These are phyloP conservation scores for Coffea canephora DNA, from an alignment of 257 asterid species.

Conservation along the genomic window DNA sequence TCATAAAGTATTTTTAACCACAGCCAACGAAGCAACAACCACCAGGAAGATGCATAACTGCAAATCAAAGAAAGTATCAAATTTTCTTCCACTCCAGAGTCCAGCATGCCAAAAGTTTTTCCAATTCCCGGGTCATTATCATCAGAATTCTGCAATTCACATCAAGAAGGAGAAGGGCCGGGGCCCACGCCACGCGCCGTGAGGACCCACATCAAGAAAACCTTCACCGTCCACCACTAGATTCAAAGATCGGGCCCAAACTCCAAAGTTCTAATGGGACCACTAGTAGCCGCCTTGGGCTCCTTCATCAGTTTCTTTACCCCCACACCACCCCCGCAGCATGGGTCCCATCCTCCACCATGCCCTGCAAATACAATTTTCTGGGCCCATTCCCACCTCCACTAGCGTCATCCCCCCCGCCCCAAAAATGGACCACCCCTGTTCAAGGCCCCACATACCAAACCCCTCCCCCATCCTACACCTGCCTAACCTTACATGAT, in stretches of 20 bases:
- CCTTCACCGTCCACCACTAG: background rate
- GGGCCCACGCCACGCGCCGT: background rate
- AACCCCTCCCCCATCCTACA: background rate
- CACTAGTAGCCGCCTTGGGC: background rate
- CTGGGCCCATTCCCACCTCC: conserved; percentile 1
- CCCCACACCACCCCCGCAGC: background rate
- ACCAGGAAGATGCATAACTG: too few relatives aligned
- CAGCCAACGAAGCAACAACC: too few relatives aligned
- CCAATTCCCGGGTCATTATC: background rate
- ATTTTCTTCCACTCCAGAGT: too few relatives aligned
- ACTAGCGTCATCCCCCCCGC: too few relatives aligned
- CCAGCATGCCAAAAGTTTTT: background rate
- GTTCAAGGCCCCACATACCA: background rate
- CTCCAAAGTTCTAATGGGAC: background rate
- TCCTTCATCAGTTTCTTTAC: background rate
- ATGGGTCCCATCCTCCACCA: conserved; percentile 13
- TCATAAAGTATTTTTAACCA: too few relatives aligned
- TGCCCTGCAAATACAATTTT: background rate
- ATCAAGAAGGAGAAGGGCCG: background rate
- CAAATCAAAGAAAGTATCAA: too few relatives aligned
- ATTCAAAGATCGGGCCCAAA: background rate
- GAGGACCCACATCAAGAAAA: background rate
- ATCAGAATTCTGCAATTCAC: too few relatives aligned
- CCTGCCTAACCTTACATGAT: conserved; percentile 1
- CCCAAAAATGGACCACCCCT: background rate